These are phyloP conservation scores for Rhodotorula sp. DNA, from an alignment of 1,284 basidiomycete genomes.

Conservation along the genomic window DNA sequence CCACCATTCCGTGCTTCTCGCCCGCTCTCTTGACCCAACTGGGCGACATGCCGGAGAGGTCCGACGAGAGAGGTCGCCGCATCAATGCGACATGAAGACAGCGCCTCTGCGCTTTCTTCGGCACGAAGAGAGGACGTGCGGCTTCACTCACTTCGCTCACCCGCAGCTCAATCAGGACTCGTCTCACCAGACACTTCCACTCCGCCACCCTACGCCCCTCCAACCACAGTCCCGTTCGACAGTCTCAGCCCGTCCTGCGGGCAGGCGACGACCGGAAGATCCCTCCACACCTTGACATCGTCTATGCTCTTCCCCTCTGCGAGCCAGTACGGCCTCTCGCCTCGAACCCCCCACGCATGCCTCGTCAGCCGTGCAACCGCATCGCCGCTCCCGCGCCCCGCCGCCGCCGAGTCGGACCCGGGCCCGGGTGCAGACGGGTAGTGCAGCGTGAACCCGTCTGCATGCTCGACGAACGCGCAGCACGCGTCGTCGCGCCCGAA, in stretches of 20 bases:
- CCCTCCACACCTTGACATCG: constrained; percentile 1
- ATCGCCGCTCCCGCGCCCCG: constrained; percentile 1
- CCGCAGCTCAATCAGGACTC: no score
- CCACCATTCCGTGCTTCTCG: no score
- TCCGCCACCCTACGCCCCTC: background rate
- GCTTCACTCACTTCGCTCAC: no score
- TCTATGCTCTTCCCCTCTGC: background rate
- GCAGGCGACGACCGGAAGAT: constrained; percentile 21
- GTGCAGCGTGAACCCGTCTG: constrained; percentile 40
- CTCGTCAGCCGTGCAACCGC: constrained; percentile 15
- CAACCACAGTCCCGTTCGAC: constrained; percentile 6
- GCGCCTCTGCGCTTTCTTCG: no score
- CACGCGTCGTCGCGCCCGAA: constrained; percentile 40
- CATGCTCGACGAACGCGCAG: constrained; percentile 32
- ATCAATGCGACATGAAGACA: no score
- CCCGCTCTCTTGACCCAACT: no score
- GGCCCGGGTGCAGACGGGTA: constrained; percentile 18
- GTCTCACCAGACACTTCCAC: no score
- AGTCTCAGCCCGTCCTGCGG: constrained; percentile 23
- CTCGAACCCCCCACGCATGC: constrained; percentile 35
- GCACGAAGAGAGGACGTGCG: no score
- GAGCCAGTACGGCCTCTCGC: constrained; percentile 23
- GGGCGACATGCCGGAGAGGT: no score
- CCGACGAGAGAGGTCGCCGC: no score
- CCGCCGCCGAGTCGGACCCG: background rate